A percentile compares a stretch with the other conserved stretches of the same genome.
These are phyloP conservation scores for Chalciporus piperatus DNA, from an alignment of 768 basidiomycete species.

Conservation along the genomic window DNA sequence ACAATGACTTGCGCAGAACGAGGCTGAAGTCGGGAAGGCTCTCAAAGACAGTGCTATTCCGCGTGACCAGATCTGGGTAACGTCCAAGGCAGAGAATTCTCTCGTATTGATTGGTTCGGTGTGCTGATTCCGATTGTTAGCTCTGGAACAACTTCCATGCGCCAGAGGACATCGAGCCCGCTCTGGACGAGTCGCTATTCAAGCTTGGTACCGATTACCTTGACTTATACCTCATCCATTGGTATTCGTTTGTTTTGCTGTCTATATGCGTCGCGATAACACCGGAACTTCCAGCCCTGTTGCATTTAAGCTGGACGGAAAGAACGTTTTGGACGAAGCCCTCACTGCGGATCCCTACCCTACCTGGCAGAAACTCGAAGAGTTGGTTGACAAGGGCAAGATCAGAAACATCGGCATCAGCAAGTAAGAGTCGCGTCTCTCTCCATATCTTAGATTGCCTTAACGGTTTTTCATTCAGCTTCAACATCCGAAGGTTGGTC, in stretches of 20 bases:
- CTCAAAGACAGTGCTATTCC: constrained; percentile 56
- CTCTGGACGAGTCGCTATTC: constrained; percentile 61
- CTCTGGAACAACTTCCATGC: constrained; percentile 79
- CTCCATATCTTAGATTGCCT: not conserved
- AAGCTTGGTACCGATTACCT: constrained; percentile 68
- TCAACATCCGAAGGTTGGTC: constrained; percentile 52
- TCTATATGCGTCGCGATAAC: not conserved
- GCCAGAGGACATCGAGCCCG: constrained; percentile 67
- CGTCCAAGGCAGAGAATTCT: constrained; percentile 46
- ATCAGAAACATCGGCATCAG: constrained; percentile 78
- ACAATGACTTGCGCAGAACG: constrained; percentile 44
- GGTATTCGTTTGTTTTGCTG: constrained; percentile 39
- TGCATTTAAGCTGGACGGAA: constrained; percentile 57
- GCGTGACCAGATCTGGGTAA: constrained; percentile 65
- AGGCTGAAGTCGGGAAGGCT: constrained; percentile 66
- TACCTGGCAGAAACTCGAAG: constrained; percentile 80
- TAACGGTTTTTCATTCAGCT: constrained; percentile 32
- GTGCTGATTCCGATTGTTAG: constrained; percentile 25
- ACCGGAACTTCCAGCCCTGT: constrained; percentile 47
- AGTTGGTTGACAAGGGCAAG: constrained; percentile 74
- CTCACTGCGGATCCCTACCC: constrained; percentile 71
- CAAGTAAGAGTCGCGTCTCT: constrained; percentile 50
- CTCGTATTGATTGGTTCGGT: not conserved
- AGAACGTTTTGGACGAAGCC: constrained; percentile 45
- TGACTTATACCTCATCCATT: constrained; percentile 81